Conservation (phyloP, 2,329 filamentous ascomycete genomes). For the Penicillium brasilianum region DNA sequence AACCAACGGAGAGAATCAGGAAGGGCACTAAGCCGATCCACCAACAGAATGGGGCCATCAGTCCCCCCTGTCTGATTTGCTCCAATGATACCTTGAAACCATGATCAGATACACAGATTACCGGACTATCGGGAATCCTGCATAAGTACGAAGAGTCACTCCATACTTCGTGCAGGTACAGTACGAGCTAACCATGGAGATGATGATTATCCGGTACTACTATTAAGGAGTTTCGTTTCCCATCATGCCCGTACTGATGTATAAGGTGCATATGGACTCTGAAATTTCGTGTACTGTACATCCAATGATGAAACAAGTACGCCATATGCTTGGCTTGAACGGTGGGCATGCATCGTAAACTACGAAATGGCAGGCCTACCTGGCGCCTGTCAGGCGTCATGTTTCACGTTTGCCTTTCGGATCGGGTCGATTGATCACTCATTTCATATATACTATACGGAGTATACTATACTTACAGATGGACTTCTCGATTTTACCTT, state of each 20-base stretch:
- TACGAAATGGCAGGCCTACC: background rate
- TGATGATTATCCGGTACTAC: background rate
- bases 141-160: background rate
- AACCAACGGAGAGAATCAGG: conserved; percentile 7
- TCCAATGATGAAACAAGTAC: no score
- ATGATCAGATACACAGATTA: conserved; percentile 14
- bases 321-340: background rate
- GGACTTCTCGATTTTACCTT: background rate
- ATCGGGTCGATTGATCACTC: background rate
- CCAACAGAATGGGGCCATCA: conserved; percentile 19
- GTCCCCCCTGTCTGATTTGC: conserved; percentile 16
- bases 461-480: background rate
- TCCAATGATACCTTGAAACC: conserved; percentile 12
- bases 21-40: conserved; percentile 21
- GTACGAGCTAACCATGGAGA: background rate
- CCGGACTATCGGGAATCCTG: conserved; percentile 4
- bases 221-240: background rate
- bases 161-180: background rate
- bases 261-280: no score
- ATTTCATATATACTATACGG: background rate
- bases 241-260: background rate
- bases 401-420: background rate
- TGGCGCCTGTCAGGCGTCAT: conserved; percentile 1
- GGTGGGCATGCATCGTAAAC: background rate
- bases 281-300: background rate